Evolutionary conservation across 768 basidiomycete species (phyloP).

Genomic region (Tricholoma saponaceum): DNA sequence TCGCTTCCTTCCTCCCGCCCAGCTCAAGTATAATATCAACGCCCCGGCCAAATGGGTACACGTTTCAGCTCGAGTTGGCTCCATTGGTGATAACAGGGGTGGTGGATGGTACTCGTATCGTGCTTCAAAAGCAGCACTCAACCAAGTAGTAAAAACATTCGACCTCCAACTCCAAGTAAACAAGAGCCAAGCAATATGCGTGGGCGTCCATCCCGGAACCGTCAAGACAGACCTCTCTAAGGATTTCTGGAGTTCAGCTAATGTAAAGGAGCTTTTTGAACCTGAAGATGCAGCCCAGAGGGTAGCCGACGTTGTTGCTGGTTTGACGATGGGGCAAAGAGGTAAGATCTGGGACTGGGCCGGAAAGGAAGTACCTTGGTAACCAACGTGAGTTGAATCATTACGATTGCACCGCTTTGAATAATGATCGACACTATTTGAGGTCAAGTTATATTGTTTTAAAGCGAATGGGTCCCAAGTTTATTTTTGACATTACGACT

Average conservation of each 20-base stretch:
- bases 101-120: conserved; percentile 66
- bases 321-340: conserved; percentile 34
- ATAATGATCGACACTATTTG: neutral
- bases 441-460: neutral
- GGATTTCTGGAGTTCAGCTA: conserved; percentile 43
- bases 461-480: neutral
- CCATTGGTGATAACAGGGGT: conserved; percentile 50
- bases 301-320: conserved; percentile 41
- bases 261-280: conserved; percentile 39
- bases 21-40: conserved; percentile 15
- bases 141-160: conserved; percentile 60
- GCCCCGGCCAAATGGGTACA: conserved; percentile 54
- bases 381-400: neutral
- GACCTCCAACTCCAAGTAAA: conserved; percentile 49
- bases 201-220: conserved; percentile 58
- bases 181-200: conserved; percentile 43
- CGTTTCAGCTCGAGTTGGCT: conserved; percentile 55
- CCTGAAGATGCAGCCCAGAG: conserved; percentile 46
- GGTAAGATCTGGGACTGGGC: conserved; percentile 59
- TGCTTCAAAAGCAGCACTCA: conserved; percentile 58
- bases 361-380: conserved; percentile 44
- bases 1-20: conserved; percentile 44
- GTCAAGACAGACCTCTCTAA: conserved; percentile 58
- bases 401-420: neutral
- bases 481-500: too few species aligned